These are phyloP conservation scores for Neltuma alba DNA, from an alignment of 306 rosid species.

Conservation along the genomic window DNA sequence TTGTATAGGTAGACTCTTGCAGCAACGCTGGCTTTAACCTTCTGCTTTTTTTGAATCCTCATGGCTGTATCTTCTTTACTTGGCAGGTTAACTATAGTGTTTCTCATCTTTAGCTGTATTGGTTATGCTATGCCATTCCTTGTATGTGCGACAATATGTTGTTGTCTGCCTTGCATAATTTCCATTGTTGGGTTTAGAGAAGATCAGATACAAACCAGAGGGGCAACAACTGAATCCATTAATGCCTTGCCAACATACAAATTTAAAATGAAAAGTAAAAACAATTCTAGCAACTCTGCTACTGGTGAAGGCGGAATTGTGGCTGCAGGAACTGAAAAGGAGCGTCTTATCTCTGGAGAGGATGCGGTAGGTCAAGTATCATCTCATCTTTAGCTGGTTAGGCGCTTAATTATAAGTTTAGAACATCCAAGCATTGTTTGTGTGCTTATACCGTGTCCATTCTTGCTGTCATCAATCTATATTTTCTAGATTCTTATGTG, in stretches of 20 bases:
- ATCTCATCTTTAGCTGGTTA: slow-evolving; percentile 14
- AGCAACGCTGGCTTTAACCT: slow-evolving; percentile 1
- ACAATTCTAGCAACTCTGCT: slow-evolving; percentile 45
- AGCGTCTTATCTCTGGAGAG: slow-evolving; percentile 74
- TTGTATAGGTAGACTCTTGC: slow-evolving; percentile 63
- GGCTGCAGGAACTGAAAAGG: slow-evolving; percentile 82
- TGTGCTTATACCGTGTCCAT: background rate
- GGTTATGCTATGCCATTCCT: slow-evolving; percentile 91
- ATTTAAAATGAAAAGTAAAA: slow-evolving; percentile 63
- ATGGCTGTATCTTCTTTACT: slow-evolving; percentile 27
- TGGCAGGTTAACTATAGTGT: slow-evolving; percentile 84
- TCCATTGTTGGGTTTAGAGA: slow-evolving; percentile 78
- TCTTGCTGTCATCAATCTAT: background rate
- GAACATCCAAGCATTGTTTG: background rate
- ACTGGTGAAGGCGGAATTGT: slow-evolving; percentile 71
- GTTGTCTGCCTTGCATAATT: slow-evolving; percentile 88
- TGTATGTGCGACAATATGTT: slow-evolving; percentile 84
- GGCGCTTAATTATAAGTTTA: background rate
- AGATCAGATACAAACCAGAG: slow-evolving; percentile 64
- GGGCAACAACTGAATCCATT: slow-evolving; percentile 79
- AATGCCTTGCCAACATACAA: slow-evolving; percentile 77
- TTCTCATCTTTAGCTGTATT: slow-evolving; percentile 77
- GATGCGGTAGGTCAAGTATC: slow-evolving; percentile 73
- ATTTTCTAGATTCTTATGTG: background rate
- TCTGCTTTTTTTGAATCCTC: background rate